Evolutionary conservation across 129 eudicot genomes (phyloP), one percentile per base, ranked within the genome.

Genomic region (Pseudognaphalium luteoalbum): DNA sequence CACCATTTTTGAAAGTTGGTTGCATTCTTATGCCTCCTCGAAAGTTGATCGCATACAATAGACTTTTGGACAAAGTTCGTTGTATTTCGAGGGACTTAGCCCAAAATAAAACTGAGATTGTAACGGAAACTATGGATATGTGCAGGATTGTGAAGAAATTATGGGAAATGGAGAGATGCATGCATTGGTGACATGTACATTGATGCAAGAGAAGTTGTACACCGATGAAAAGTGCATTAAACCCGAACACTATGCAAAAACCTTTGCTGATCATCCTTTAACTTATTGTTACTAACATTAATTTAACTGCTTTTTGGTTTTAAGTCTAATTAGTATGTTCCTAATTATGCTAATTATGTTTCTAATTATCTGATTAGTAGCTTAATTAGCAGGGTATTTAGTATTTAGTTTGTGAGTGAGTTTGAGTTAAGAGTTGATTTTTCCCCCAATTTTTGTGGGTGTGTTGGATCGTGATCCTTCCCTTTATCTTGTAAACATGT

Each of bases 171-270:
- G 61, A 72, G 83, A 79, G 28, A 64, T 79, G 68, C 68, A 79
- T 25, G 74, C 67, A 51, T 65, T 79, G 83, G 50, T 79, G 67
- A 79, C 73, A 6, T 72, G 74, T 72, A 66, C 83, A 6, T 52
- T 41, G 50, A 72, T 79, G 58, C 83, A 79, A 28, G 73, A 79
- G 68, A 79, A 72, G 73, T 72, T 79, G 83, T 79, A 79, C 77
- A 72, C 7, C 6, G 61, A 60, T n/a, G 68, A 72, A 54, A 79
- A 79, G 28, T 79, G 83, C 50, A 72, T 79, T 52, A 78, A 71
- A 73, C 72, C 79, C 73, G 22, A 72, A 64, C 35, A 64, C 22
- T 72, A 52, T 52, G 83, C 51, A 65, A 59, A 72, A 79, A 50
- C 68, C 59, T 44, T 44, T 41, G 77, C 56, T 60, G 60, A 42